Base-by-base conservation (phyloP, 1,284 basidiomycete species). In the Schizopora paradoxa region DNA sequence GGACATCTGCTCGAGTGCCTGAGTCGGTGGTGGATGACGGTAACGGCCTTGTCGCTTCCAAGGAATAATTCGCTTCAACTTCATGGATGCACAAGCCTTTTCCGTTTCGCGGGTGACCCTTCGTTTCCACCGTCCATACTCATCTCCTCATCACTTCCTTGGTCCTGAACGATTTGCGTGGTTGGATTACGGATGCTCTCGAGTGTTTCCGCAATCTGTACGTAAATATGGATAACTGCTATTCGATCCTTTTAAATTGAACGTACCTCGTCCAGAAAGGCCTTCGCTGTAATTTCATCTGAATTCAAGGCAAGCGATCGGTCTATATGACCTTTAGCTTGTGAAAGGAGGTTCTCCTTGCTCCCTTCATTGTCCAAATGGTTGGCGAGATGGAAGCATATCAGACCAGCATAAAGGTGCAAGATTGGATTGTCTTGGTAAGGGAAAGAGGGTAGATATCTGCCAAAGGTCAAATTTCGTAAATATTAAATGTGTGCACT, bases 371-470 rank as follows among this genome's bases (percentile, higher is more conserved):
- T 37, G 26, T 23, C 18, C 22, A 23, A 28, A 26, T 14, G 16
- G 6, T 79, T 79, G 14, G 78, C 72, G 14, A 77, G 62, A 55
- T 80, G 76, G 16, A 91, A 68, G 29, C 72, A 76, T 7, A 90
- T 65, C 49, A 93, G 64, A 2, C 88, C 91, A 2, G 90, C 90
- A 54, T 93, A 92, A 6, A 80, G 69, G 57, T 93, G 88, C 28
- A 94, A 68, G 2, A 79, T 66, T 1, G 84, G 74, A 49, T 89
- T 87, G 52, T 90, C 84, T 57, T 83, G 80, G 66, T 85, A 94
- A 0, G 91, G 91, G 60, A 86, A 84, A 1, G 86, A 85, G 0
- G 87, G 82, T 8, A 94, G 72, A 60, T 88, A 93, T 26, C 89
- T 93, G 53, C 5, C 32, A 36, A 28, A 52, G 43, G 13, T 41